Percentiles rank a stretch among this genome's conserved stretches.
Conservation (phyloP, 768 basidiomycete genomes). For the Coprinopsis sp. region DNA sequence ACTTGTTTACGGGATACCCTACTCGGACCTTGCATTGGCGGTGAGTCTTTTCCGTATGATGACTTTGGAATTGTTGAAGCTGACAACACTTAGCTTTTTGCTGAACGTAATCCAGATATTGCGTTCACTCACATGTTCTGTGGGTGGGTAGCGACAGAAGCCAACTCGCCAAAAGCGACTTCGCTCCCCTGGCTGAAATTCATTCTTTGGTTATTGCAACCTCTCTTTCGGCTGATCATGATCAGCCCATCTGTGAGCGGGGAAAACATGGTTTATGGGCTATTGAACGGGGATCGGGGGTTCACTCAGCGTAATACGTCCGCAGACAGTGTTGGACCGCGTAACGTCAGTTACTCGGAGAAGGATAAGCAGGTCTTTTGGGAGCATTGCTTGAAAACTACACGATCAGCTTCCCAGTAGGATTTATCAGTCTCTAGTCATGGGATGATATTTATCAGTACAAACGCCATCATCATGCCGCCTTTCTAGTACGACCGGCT, state of each 20-base stretch:
- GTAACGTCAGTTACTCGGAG: constrained; percentile 15
- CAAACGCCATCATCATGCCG: no score
- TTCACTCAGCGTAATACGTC: constrained; percentile 14
- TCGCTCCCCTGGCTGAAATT: constrained; percentile 13
- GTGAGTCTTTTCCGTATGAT: constrained; percentile 10
- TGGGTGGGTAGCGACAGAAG: constrained; percentile 32
- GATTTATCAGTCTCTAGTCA: no score
- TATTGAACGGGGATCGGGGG: constrained; percentile 22
- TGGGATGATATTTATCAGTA: no score
- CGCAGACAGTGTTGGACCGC: constrained; percentile 20
- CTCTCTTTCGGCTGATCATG: constrained; percentile 19
- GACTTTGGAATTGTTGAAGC: background rate
- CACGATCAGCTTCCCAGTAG: no score
- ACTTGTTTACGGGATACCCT: constrained; percentile 20
- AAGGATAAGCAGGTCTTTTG: constrained; percentile 14
- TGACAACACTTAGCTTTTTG: constrained; percentile 2
- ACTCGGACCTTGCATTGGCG: constrained; percentile 36
- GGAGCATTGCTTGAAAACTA: constrained; percentile 16
- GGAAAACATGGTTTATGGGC: constrained; percentile 28
- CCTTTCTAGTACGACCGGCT: no score
- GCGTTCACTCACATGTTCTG: constrained; percentile 42
- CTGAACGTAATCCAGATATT: constrained; percentile 34
- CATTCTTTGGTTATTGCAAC: constrained; percentile 5
- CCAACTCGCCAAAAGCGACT: constrained; percentile 7
- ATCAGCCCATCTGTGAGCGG: constrained; percentile 20